phyloP scores from a whole-genome alignment of 768 basidiomycete species.

The Lyophyllum atratum region DNA sequence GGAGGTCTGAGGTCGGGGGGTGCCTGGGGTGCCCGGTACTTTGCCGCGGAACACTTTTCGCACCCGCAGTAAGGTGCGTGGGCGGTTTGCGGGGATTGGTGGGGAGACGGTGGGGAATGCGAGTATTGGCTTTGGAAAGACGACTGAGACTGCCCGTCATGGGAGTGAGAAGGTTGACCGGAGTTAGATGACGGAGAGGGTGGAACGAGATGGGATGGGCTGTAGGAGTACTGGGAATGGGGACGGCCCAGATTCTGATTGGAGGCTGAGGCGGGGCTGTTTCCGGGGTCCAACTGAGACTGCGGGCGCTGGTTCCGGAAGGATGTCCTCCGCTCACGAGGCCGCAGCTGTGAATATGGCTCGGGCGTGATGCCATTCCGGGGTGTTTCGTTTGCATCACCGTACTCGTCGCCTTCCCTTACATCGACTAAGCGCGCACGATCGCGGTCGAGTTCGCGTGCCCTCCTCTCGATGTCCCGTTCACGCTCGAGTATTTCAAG shows the following conservation, averaged over 20 bases:
- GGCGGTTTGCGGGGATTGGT: slow-evolving; percentile 31
- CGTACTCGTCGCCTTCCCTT: slow-evolving; percentile 28
- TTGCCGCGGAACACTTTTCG: slow-evolving; percentile 58
- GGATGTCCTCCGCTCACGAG: slow-evolving; percentile 35
- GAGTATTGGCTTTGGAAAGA: slow-evolving; percentile 22
- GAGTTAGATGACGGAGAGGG: slow-evolving; percentile 23
- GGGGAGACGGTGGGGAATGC: slow-evolving; percentile 26
- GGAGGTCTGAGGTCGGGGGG: slow-evolving; percentile 40
- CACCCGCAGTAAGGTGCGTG: slow-evolving; percentile 73
- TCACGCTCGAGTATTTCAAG: slow-evolving; percentile 53
- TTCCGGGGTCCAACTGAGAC: slow-evolving; percentile 8
- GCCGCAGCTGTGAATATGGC: slow-evolving; percentile 24
- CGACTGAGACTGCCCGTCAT: slow-evolving; percentile 14
- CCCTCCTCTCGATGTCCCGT: slow-evolving; percentile 51
- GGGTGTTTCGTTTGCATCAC: slow-evolving; percentile 17
- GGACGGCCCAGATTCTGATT: slow-evolving; percentile 7
- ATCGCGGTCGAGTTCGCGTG: slow-evolving; percentile 61
- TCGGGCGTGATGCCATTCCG: slow-evolving; percentile 9
- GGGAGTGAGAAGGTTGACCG: slow-evolving; percentile 19
- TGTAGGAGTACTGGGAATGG: slow-evolving; percentile 37
- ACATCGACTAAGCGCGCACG: slow-evolving; percentile 42
- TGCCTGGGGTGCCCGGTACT: slow-evolving; percentile 45
- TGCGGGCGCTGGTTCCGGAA: slow-evolving; percentile 29
- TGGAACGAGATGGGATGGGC: slow-evolving; percentile 42
- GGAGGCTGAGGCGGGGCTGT: slow-evolving; percentile 6